phyloP scores from a whole-genome alignment of 108 stramenopile genomes.

The Discostella stelligeroides region DNA sequence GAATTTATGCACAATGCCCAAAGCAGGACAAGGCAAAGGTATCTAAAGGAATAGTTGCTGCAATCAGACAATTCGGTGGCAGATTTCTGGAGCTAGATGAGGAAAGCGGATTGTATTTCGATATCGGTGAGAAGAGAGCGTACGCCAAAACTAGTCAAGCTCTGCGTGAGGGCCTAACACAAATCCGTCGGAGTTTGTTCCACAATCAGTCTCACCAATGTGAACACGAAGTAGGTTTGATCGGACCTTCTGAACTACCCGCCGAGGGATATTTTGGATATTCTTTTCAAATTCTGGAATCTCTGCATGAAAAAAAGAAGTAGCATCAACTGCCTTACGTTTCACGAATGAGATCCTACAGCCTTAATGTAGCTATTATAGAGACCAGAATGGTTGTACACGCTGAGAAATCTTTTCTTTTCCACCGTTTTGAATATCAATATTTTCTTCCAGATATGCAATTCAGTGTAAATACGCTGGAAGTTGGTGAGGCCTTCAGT shows the following conservation, averaged over 20 bases:
- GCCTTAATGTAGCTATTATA: background rate
- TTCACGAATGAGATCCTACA: background rate
- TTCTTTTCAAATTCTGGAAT: constrained; percentile 3
- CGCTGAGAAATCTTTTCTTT: no score
- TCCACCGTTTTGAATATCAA: no score
- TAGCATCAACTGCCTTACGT: no score
- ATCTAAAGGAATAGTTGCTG: constrained; percentile 20
- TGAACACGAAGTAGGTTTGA: background rate
- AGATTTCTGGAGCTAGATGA: constrained; percentile 72
- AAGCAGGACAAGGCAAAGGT: background rate
- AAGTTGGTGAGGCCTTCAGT: no score
- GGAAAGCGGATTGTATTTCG: constrained; percentile 48
- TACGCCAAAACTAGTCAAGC: constrained; percentile 75
- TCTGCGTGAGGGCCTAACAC: constrained; percentile 73
- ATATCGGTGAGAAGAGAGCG: constrained; percentile 78
- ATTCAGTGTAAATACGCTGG: no score
- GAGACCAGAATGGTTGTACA: no score
- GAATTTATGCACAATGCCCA: constrained; percentile 2
- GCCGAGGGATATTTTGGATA: constrained; percentile 12
- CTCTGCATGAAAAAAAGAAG: background rate
- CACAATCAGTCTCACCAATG: background rate
- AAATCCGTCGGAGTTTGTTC: constrained; percentile 42
- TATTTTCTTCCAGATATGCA: no score
- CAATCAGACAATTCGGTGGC: constrained; percentile 17
- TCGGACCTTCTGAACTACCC: background rate